Percentiles rank a stretch among this genome's conserved stretches.
phyloP scores from a whole-genome alignment of 805 yeast species.

The Teunomyces aglyptinius region DNA sequence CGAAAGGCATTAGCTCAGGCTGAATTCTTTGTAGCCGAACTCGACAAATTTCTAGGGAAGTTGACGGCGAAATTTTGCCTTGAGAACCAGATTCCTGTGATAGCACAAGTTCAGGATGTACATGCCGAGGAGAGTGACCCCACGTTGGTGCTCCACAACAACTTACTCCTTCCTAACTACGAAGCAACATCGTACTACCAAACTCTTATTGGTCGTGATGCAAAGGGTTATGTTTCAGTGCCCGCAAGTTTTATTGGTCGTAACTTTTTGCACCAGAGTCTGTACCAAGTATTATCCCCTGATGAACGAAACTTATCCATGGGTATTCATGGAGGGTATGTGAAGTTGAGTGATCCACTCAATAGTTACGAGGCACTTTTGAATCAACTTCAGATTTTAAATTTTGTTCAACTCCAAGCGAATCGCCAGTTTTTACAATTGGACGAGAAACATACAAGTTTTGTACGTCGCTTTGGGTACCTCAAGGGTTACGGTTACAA shows the following conservation, averaged over 20 bases:
- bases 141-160: slow-evolving; percentile 33
- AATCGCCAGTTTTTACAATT: slow-evolving; percentile 8
- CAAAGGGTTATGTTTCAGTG: slow-evolving; percentile 31
- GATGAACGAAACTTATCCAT: slow-evolving; percentile 17
- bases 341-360: slow-evolving; percentile 22
- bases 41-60: slow-evolving; percentile 24
- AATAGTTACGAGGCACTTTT: slow-evolving; percentile 24
- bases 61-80: slow-evolving; percentile 23
- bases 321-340: slow-evolving; percentile 32
- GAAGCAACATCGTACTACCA: slow-evolving; percentile 36
- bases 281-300: slow-evolving; percentile 12
- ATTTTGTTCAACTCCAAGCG: slow-evolving; percentile 20
- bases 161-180: slow-evolving; percentile 33
- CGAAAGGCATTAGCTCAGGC: slow-evolving; percentile 10
- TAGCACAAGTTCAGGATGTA: slow-evolving; percentile 18
- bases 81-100: slow-evolving; percentile 16
- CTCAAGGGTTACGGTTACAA: slow-evolving; percentile 35
- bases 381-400: slow-evolving; percentile 40
- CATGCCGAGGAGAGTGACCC: slow-evolving; percentile 1
- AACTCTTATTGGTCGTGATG: slow-evolving; percentile 35
- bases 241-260: slow-evolving; percentile 34
- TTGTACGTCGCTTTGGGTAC: slow-evolving; percentile 18
- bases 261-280: slow-evolving; percentile 24
- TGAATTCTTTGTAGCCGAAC: slow-evolving; percentile 25
- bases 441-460: slow-evolving; percentile 8